Evolutionary conservation across 2,329 filamentous ascomycete species (phyloP), one percentile per base, ranked within the genome.

Genomic region (Talaromyces amestolkiae): DNA sequence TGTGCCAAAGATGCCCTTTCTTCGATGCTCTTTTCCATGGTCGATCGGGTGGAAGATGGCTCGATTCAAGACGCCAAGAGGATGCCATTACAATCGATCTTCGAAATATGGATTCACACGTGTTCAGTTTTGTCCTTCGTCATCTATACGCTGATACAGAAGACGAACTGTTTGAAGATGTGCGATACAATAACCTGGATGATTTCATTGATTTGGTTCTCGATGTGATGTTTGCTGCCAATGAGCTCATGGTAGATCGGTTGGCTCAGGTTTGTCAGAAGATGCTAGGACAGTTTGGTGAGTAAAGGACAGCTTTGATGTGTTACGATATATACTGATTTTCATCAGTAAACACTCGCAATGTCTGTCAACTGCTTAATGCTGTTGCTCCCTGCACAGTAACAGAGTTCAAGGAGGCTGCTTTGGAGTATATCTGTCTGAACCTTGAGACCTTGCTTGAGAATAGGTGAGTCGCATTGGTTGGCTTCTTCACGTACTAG

Each of bases 191-290:
- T 17, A 88, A 89, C 67, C 78, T 96, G 6, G 93, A 97, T 69
- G 90, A 93, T 54, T 93, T 97, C 68, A 87, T 93, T 4, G 93
- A 98, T 71, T 82, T 95, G n/a, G 85, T 97, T 9, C 85, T 98
- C 79, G 93, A 97, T 71, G 91, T 98, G 53, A 89, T 98, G 85
- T 88, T 88, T 64, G 89, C 92, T 61, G 92, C 93, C 13, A 95
- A 99, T 74, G 94, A 99, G 77, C 81, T 99, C 65, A 97, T 99
- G 93, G 85, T 99, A 56, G 93, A 97, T 74, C 86, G 93, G 7
- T 81, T 99, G 5, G 92, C 92, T 5, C 91, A 97, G 75, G 88
- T 96, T 33, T 98, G 95, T 75, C 95, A 99, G 75, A 88, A 86
- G 66, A 80, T 93, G 24, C 86, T 98, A 66, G 93, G 93, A 41